A percentile compares a stretch with the other conserved stretches of the same genome.
Conservation (phyloP, 345 rosid species). For the Lenwebbia sp. region DNA sequence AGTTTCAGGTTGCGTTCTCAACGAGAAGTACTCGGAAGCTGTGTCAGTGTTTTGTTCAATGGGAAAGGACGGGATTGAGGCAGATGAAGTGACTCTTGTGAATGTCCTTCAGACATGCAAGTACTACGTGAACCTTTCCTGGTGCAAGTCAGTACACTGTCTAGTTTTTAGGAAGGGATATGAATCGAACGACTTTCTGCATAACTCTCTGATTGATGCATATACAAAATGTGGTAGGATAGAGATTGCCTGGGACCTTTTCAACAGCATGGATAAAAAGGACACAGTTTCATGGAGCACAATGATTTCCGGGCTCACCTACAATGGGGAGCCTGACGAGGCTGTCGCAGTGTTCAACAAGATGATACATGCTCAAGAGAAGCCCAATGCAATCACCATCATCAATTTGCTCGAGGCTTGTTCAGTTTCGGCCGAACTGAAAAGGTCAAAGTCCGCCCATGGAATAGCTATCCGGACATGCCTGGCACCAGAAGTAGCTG, state of each 20-base stretch:
- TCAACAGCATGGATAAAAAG: slow-evolving; percentile 18
- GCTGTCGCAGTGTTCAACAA: slow-evolving; percentile 36
- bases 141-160: slow-evolving; percentile 52
- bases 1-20: slow-evolving; percentile 40
- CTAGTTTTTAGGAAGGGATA: slow-evolving; percentile 26
- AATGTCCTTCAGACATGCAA: slow-evolving; percentile 48
- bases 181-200: slow-evolving; percentile 25
- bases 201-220: slow-evolving; percentile 52
- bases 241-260: slow-evolving; percentile 30
- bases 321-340: slow-evolving; percentile 39
- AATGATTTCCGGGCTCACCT: slow-evolving; percentile 50
- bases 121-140: slow-evolving; percentile 23
- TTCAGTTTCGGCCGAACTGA: slow-evolving; percentile 44
- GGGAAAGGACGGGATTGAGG: slow-evolving; percentile 21
- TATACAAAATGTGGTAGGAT: slow-evolving; percentile 39
- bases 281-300: slow-evolving; percentile 65
- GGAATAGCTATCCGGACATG: slow-evolving; percentile 53
- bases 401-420: slow-evolving; percentile 56
- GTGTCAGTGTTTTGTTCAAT: slow-evolving; percentile 27
- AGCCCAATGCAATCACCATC: slow-evolving; percentile 31
- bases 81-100: slow-evolving; percentile 49
- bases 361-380: slow-evolving; percentile 29
- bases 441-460: slow-evolving; percentile 56
- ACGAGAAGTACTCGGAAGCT: slow-evolving; percentile 36
- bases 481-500: slow-evolving; percentile 34